Evolutionary conservation across 2,329 filamentous ascomycete genomes (phyloP).

Genomic region (Leptographium radiaticola): DNA sequence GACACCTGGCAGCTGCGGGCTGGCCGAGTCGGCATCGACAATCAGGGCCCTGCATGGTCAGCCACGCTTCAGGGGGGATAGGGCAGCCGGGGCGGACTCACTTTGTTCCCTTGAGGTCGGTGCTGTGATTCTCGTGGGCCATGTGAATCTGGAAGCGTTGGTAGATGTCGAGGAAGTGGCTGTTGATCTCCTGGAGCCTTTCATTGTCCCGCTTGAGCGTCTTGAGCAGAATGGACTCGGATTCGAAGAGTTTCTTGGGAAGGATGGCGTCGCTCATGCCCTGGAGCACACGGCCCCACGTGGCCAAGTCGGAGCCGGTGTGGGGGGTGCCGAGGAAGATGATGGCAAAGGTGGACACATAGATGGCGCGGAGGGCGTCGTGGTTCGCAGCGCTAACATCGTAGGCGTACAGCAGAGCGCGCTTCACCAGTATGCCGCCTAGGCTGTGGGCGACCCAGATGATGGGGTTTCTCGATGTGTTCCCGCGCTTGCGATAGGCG

Average conservation of each 20-base stretch:
- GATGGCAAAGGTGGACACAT: conserved; percentile 61
- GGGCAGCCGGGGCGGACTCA: conserved; percentile 12
- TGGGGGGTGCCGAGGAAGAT: conserved; percentile 70
- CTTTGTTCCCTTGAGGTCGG: conserved; percentile 51
- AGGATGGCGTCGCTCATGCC: conserved; percentile 52
- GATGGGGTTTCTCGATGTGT: conserved; percentile 49
- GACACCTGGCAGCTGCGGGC: conserved; percentile 55
- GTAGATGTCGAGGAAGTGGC: conserved; percentile 58
- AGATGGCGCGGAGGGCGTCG: conserved; percentile 54
- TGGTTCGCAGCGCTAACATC: conserved; percentile 45
- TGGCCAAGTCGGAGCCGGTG: conserved; percentile 52
- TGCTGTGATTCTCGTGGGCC: conserved; percentile 63
- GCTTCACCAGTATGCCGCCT: conserved; percentile 60
- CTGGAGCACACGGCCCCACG: conserved; percentile 55
- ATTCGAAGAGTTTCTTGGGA: conserved; percentile 53
- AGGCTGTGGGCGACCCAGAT: conserved; percentile 67
- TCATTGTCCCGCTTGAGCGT: conserved; percentile 64
- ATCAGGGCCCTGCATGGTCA: conserved; percentile 36
- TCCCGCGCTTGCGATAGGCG: conserved; percentile 45
- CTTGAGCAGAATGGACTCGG: conserved; percentile 53
- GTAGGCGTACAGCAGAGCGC: conserved; percentile 53
- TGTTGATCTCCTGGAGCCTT: conserved; percentile 61
- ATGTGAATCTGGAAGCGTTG: conserved; percentile 61
- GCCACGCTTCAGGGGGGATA: background rate
- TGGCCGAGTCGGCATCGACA: conserved; percentile 57